Percentiles rank a stretch among this genome's conserved stretches.
Evolutionary conservation across 2,329 filamentous ascomycete genomes (phyloP).

Genomic region (Myriosclerotinia curreyana): DNA sequence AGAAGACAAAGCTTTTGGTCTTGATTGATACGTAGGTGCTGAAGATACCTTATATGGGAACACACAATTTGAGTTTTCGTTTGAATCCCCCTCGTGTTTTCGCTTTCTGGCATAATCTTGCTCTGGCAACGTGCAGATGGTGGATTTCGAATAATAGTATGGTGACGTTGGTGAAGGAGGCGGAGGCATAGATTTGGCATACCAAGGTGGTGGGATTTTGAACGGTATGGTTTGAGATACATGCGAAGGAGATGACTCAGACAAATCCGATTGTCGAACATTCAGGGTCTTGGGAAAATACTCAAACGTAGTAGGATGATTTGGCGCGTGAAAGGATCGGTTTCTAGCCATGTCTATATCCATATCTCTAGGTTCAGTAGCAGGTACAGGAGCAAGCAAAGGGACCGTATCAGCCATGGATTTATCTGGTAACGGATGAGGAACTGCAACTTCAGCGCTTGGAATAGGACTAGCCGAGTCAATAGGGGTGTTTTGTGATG

Average conservation of each 20-base stretch:
- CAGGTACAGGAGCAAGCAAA: not conserved
- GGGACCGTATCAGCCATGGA: too few species aligned
- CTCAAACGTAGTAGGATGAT: not conserved
- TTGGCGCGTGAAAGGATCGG: not conserved
- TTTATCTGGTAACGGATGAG: not conserved
- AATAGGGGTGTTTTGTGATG: not conserved
- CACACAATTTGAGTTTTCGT: not conserved
- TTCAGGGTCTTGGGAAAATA: not conserved
- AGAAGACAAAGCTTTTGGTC: not conserved
- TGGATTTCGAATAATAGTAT: not conserved
- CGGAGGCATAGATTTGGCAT: conserved; percentile 2
- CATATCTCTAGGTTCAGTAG: not conserved
- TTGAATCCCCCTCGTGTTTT: conserved; percentile 5
- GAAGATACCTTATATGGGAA: conserved; percentile 1
- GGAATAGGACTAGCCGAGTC: not conserved
- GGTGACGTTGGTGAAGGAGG: not conserved
- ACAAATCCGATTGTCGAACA: not conserved
- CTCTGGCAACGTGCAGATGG: not conserved
- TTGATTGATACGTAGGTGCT: not conserved
- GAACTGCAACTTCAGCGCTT: not conserved
- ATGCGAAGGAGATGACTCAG: not conserved
- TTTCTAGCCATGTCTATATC: not conserved
- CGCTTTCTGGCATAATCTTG: conserved; percentile 9
- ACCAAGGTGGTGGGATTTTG: conserved; percentile 7
- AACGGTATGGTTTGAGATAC: conserved; percentile 12